A percentile compares a stretch with the other conserved stretches of the same genome.
phyloP scores from a whole-genome alignment of 225 moss, liverwort and hornwort species.

The Sphagnum contortum region DNA sequence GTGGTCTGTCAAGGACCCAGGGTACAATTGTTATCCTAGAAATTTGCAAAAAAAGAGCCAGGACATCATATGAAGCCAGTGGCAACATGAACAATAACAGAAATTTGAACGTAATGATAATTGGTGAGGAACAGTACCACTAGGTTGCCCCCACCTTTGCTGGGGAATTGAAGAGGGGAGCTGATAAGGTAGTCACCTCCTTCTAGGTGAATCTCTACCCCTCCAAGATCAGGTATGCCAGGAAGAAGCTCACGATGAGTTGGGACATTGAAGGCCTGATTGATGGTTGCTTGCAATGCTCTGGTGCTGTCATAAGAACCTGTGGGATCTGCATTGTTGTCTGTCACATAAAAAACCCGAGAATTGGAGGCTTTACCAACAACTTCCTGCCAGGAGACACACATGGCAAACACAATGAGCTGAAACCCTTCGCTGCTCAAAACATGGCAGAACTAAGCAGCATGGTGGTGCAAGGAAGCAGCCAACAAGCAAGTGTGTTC shows the following conservation, averaged over 20 bases:
- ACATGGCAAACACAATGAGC: not conserved
- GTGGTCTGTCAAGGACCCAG: too few species aligned
- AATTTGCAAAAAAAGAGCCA: too few species aligned
- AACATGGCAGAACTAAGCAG: not conserved
- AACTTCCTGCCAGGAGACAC: constrained; percentile 17
- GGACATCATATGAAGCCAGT: too few species aligned
- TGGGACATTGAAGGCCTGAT: constrained; percentile 54
- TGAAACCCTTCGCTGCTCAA: not conserved
- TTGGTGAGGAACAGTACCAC: constrained; percentile 29
- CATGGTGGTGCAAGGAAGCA: not conserved
- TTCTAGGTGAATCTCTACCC: constrained; percentile 75
- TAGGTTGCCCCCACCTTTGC: constrained; percentile 66
- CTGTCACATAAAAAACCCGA: constrained; percentile 71
- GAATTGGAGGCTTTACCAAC: constrained; percentile 19
- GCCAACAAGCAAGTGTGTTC: not conserved
- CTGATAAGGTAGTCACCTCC: constrained; percentile 80
- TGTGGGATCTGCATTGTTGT: constrained; percentile 78
- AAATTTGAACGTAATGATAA: not conserved
- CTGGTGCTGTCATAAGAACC: constrained; percentile 62
- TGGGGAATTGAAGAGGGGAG: constrained; percentile 55
- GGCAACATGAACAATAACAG: too few species aligned
- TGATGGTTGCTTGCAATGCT: constrained; percentile 59
- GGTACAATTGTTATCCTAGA: too few species aligned
- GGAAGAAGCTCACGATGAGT: constrained; percentile 55
- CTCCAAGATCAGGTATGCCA: constrained; percentile 63